Evolutionary conservation across 495 filamentous ascomycete species (phyloP), one percentile per base, ranked within the genome.

Genomic region (Aspergillus bertholletiae): DNA sequence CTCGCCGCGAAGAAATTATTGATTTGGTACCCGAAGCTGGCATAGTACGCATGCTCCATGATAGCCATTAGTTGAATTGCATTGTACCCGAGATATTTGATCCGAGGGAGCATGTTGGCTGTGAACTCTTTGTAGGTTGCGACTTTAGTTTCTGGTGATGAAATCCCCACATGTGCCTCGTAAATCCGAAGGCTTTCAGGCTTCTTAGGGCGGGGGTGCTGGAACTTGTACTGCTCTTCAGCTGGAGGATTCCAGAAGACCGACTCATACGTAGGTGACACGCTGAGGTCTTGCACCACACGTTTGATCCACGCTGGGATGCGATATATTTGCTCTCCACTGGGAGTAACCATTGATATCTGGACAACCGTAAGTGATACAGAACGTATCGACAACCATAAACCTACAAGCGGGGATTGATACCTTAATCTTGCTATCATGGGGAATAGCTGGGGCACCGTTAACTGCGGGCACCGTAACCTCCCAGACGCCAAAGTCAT

Each of bases 11-110:
- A 98, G 80, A 98, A 97, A 73, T 88, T 96, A 72, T 96, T 97
- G 61, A 98, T 84, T 67, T 98, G 94, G 71, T 98, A 98, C 30
- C 94, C 94, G 63, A 98, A 98, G 61, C 93, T 97, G 58, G 94
- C 94, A 71, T 98, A 98, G 76, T 98, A 98, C 24, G 94, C 93
- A 74, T 98, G 94, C 68, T 98, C 94, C 90, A 97, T 97, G 61
- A 98, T 81, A 37, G 94, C 94, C 94, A 98, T 98, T 59, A 98
- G 78, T 70, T 98, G 94, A 61, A 98, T 97, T 37, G 92, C 88
- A 74, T 98, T 97, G 75, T 98, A 98, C 51, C 93, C 94, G 51
- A 97, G 79, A 61, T 83, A 76, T 63, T 92, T 85, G 74, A 98
- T 97, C 56, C 93, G 85, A 8, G 92, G 91, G 7, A 98, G 81